A percentile compares a stretch with the other conserved stretches of the same genome.
Conservation (phyloP, 2,329 filamentous ascomycete genomes). For the Cordyceps cateniannulata region DNA sequence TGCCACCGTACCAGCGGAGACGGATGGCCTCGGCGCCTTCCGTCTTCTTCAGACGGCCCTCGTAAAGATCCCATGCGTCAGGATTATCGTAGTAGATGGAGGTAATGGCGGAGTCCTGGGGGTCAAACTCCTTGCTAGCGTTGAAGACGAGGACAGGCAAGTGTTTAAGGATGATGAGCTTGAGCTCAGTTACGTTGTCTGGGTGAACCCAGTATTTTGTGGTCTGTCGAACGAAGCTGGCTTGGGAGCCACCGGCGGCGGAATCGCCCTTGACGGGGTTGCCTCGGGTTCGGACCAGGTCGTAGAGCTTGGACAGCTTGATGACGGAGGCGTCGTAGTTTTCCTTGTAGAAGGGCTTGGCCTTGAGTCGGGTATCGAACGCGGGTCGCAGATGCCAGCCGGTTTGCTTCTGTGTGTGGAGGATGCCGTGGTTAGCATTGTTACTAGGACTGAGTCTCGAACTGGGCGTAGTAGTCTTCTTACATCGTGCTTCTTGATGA, state of each 20-base stretch:
- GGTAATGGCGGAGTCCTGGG: conserved; percentile 86
- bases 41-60: conserved; percentile 92
- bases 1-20: conserved; percentile 93
- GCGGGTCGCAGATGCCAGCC: conserved; percentile 88
- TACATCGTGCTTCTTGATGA: conserved; percentile 99
- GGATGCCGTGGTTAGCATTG: background rate
- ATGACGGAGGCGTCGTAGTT: conserved; percentile 97
- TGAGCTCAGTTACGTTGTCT: conserved; percentile 96
- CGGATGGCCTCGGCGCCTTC: conserved; percentile 96
- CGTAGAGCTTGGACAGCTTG: conserved; percentile 90
- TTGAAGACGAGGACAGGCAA: conserved; percentile 97
- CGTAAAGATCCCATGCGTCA: conserved; percentile 88
- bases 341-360: conserved; percentile 97
- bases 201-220: conserved; percentile 99
- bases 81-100: conserved; percentile 99
- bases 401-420: conserved; percentile 69
- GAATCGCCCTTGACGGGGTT: conserved; percentile 91
- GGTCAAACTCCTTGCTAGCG: conserved; percentile 90
- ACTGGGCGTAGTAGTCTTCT: conserved; percentile 23
- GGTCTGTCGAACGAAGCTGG: conserved; percentile 92
- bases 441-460: background rate
- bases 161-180: conserved; percentile 96
- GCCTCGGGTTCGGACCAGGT: conserved; percentile 85
- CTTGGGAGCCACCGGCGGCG: conserved; percentile 82
- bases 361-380: conserved; percentile 91